A percentile compares a stretch with the other conserved stretches of the same genome.
These are phyloP conservation scores for Cadophora luteo-olivacea DNA, from an alignment of 2,329 filamentous ascomycete species.

Conservation along the genomic window DNA sequence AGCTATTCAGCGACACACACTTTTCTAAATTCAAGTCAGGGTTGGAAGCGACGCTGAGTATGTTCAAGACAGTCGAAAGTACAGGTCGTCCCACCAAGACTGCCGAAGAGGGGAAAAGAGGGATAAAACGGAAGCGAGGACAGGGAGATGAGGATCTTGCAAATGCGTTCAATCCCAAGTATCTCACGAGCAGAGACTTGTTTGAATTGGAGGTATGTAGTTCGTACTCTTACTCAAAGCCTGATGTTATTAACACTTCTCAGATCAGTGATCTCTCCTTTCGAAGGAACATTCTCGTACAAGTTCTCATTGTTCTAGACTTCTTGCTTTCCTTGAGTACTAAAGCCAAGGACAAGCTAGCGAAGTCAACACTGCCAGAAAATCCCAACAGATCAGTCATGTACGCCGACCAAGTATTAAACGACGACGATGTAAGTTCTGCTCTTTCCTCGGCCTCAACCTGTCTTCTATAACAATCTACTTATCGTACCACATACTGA, in stretches of 20 bases:
- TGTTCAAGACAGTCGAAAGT: slow-evolving; percentile 74
- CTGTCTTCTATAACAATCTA: neutral
- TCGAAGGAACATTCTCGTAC: slow-evolving; percentile 90
- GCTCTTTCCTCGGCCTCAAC: neutral
- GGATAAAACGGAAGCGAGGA: slow-evolving; percentile 73
- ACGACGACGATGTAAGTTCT: slow-evolving; percentile 78
- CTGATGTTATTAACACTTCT: slow-evolving; percentile 34
- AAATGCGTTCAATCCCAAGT: slow-evolving; percentile 93
- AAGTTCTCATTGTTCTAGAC: slow-evolving; percentile 92
- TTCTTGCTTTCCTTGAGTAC: slow-evolving; percentile 91
- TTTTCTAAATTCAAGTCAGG: slow-evolving; percentile 71
- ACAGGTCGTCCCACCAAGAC: slow-evolving; percentile 57
- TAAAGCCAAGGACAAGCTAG: slow-evolving; percentile 79
- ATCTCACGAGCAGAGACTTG: slow-evolving; percentile 94
- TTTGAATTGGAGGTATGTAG: slow-evolving; percentile 86
- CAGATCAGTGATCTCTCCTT: slow-evolving; percentile 94
- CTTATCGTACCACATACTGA: slow-evolving; percentile 3
- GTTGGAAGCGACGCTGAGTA: slow-evolving; percentile 67
- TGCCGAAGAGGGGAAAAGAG: slow-evolving; percentile 67
- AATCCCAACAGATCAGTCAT: slow-evolving; percentile 81
- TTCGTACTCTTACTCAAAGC: slow-evolving; percentile 17
- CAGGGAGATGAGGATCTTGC: slow-evolving; percentile 66
- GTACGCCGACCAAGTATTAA: slow-evolving; percentile 76
- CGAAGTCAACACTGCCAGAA: slow-evolving; percentile 62
- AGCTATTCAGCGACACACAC: slow-evolving; percentile 73